Conservation (phyloP, 305 asterid species). For the Petunia hybrid region DNA sequence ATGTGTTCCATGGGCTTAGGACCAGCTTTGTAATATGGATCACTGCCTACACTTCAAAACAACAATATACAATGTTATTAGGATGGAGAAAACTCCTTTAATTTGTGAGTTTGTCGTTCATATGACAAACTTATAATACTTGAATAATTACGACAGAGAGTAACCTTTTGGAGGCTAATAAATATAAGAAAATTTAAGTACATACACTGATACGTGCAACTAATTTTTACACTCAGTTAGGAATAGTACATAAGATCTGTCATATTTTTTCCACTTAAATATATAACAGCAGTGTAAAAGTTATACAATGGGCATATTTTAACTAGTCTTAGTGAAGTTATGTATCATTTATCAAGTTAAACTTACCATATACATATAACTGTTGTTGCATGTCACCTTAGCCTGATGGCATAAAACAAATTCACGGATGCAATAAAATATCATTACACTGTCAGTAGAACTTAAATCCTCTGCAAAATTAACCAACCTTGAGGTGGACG, state of each 20-base stretch:
- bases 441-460: too few species aligned
- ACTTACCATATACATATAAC: not conserved
- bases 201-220: not conserved
- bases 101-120: constrained; percentile 11
- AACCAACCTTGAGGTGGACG: constrained; percentile 48
- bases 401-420: too few species aligned
- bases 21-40: constrained; percentile 39
- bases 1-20: constrained; percentile 46
- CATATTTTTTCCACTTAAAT: not conserved
- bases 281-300: not conserved
- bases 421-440: too few species aligned
- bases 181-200: not conserved
- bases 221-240: not conserved
- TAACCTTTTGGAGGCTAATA: not conserved
- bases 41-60: not conserved
- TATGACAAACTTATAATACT: not conserved
- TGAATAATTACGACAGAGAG: not conserved
- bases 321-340: not conserved
- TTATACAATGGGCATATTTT: not conserved
- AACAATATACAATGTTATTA: not conserved
- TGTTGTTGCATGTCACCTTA: too few species aligned
- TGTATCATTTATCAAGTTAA: not conserved
- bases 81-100: constrained; percentile 11
- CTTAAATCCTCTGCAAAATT: not conserved
- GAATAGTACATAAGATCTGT: too few species aligned